A percentile compares a stretch with the other conserved stretches of the same genome.
Conservation (phyloP, 169 alveolate genomes). For the Miamiensis avidus region DNA sequence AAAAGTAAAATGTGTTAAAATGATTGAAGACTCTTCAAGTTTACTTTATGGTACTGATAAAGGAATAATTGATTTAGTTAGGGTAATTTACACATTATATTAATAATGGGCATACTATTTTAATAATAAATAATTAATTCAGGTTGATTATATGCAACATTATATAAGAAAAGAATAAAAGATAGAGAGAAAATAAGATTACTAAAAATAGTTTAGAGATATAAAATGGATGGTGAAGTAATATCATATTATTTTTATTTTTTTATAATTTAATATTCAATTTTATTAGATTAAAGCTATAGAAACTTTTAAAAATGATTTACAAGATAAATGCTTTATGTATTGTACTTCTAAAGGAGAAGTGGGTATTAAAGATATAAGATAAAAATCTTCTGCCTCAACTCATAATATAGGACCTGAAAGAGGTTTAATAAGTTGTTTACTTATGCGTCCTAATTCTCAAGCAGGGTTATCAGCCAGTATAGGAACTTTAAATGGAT, state of each 20-base stretch:
- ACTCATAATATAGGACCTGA: conserved; percentile 14
- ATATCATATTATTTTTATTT: too few species aligned
- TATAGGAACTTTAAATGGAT: conserved; percentile 26
- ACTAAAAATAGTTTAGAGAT: background rate
- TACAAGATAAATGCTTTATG: conserved; percentile 9
- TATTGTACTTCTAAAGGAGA: conserved; percentile 24
- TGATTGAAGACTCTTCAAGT: background rate
- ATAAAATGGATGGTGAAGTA: background rate
- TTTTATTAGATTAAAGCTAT: background rate
- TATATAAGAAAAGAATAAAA: background rate
- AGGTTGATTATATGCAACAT: background rate
- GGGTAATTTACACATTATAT: background rate
- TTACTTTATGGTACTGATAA: conserved; percentile 12
- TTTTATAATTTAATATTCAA: too few species aligned
- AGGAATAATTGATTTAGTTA: conserved; percentile 17
- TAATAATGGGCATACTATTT: too few species aligned
- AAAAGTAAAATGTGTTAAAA: conserved; percentile 1
- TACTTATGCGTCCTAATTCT: background rate
- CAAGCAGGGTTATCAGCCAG: background rate
- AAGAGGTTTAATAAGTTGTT: conserved; percentile 15
- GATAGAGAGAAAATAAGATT: background rate
- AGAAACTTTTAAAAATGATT: conserved; percentile 21
- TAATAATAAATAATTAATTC: too few species aligned
- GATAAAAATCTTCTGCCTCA: conserved; percentile 4
- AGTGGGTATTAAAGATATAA: conserved; percentile 17